These are phyloP conservation scores for Diplodia mutila DNA, from an alignment of 2,329 filamentous ascomycete genomes.

Conservation along the genomic window DNA sequence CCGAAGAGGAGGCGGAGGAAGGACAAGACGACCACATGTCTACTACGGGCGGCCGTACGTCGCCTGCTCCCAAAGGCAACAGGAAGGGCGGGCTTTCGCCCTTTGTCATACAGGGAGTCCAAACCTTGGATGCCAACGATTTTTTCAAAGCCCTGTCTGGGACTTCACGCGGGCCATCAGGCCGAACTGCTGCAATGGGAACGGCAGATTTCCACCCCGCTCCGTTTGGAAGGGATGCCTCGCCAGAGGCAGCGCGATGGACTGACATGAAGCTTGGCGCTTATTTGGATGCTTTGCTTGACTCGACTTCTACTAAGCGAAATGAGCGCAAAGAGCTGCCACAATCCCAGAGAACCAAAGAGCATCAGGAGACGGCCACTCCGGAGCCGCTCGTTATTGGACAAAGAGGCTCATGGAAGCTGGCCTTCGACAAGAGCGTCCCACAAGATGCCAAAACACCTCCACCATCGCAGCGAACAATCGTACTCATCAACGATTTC, in stretches of 20 bases:
- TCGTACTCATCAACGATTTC: constrained; percentile 81
- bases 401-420: not conserved
- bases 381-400: constrained; percentile 29
- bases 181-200: not conserved
- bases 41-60: not conserved
- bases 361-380: constrained; percentile 30
- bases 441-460: not conserved
- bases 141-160: not conserved
- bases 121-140: not conserved
- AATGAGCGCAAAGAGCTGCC: not conserved
- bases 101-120: constrained; percentile 2
- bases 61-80: constrained; percentile 27
- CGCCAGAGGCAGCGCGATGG: constrained; percentile 32
- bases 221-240: not conserved
- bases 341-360: not conserved
- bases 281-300: constrained; percentile 40
- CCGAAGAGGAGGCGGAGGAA: constrained; percentile 49
- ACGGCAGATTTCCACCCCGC: not conserved
- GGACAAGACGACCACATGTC: constrained; percentile 25
- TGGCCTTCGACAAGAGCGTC: not conserved
- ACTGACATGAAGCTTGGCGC: constrained; percentile 43
- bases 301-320: constrained; percentile 39
- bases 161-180: not conserved
- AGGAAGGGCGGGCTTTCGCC: constrained; percentile 24
- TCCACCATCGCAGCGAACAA: constrained; percentile 47